These are phyloP conservation scores for Leptographium procerum DNA, from an alignment of 2,329 filamentous ascomycete genomes.

Conservation along the genomic window DNA sequence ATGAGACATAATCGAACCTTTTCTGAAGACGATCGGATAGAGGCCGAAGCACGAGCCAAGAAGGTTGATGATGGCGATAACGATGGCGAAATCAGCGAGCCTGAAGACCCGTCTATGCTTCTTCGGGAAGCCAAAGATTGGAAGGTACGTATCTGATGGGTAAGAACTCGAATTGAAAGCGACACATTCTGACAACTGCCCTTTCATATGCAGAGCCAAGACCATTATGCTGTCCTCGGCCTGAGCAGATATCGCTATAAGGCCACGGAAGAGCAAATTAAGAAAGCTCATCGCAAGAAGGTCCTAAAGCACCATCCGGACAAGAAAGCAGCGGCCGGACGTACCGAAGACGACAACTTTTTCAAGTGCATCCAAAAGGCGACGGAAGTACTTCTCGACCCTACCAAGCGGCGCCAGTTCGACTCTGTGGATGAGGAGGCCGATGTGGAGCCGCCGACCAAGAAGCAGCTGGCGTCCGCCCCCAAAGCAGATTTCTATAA, in stretches of 20 bases:
- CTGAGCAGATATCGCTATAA: constrained; percentile 84
- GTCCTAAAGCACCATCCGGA: constrained; percentile 97
- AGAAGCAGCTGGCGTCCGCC: constrained; percentile 58
- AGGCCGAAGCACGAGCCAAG: constrained; percentile 89
- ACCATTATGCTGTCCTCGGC: constrained; percentile 95
- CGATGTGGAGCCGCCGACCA: constrained; percentile 81
- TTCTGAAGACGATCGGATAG: constrained; percentile 94
- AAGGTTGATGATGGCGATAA: constrained; percentile 86
- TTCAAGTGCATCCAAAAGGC: constrained; percentile 99
- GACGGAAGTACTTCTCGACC: constrained; percentile 85
- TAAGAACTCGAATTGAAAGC: not conserved
- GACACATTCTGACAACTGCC: not conserved
- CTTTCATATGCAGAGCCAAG: constrained; percentile 56
- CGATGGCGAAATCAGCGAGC: constrained; percentile 81
- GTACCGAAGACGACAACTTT: constrained; percentile 88
- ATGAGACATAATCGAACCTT: constrained; percentile 96
- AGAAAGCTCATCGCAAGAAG: constrained; percentile 98
- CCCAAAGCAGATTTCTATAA: constrained; percentile 90
- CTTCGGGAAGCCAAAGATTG: constrained; percentile 95
- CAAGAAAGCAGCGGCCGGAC: constrained; percentile 89
- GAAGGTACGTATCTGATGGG: constrained; percentile 58
- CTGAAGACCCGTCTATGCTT: constrained; percentile 86
- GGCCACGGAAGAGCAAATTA: constrained; percentile 97
- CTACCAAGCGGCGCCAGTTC: constrained; percentile 83
- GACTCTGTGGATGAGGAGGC: constrained; percentile 93